These are phyloP conservation scores for Quercus variabilis DNA, from an alignment of 306 rosid species.

Conservation along the genomic window DNA sequence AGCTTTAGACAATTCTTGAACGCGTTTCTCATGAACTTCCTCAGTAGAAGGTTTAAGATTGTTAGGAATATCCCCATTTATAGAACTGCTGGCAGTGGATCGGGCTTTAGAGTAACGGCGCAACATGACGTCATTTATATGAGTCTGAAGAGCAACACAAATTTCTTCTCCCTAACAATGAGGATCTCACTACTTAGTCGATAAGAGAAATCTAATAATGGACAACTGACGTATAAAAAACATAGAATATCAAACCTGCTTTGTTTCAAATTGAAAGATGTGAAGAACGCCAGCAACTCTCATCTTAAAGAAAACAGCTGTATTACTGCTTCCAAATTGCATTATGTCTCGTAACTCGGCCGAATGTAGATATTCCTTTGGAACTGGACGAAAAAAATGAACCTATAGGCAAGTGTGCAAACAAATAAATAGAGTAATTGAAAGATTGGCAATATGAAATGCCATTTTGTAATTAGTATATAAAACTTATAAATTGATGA, in stretches of 20 bases:
- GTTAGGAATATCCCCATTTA: conserved; percentile 54
- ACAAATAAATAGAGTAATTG: not conserved
- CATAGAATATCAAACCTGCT: conserved; percentile 56
- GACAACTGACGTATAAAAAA: conserved; percentile 7
- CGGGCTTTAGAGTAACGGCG: conserved; percentile 84
- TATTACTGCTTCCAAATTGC: conserved; percentile 97
- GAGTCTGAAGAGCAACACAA: conserved; percentile 95
- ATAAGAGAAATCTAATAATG: not conserved
- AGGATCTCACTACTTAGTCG: not conserved
- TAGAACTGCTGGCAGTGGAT: conserved; percentile 45
- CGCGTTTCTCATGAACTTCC: conserved; percentile 60
- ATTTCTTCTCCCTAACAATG: conserved; percentile 90
- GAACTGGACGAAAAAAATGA: conserved; percentile 95
- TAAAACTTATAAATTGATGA: not conserved
- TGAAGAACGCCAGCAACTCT: conserved; percentile 98
- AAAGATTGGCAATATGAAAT: not conserved
- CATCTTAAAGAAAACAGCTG: conserved; percentile 97
- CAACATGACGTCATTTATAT: conserved; percentile 91
- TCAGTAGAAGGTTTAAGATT: conserved; percentile 47
- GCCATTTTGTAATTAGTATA: not conserved
- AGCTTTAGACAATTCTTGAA: conserved; percentile 70
- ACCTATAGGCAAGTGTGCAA: conserved; percentile 43
- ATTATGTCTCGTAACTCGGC: conserved; percentile 96
- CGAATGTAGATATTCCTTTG: conserved; percentile 91
- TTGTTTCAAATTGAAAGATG: conserved; percentile 92